phyloP scores from a whole-genome alignment of 1,284 basidiomycete genomes.

The Ustilago trichophora region DNA sequence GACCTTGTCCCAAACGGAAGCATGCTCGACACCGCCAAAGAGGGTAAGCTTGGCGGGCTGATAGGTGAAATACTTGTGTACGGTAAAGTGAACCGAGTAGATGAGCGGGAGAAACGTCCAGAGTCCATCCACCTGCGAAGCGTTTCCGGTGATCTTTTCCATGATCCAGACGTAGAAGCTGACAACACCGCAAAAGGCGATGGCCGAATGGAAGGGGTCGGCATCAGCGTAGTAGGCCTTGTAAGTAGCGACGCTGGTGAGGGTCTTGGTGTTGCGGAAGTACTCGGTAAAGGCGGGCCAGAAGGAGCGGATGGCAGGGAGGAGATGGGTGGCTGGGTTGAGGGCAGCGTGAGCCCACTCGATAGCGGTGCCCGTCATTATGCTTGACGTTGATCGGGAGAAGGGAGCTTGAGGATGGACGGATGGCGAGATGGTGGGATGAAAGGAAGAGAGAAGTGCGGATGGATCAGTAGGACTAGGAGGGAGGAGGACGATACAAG shows the following conservation, averaged over 20 bases:
- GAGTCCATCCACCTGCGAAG: slow-evolving; percentile 60
- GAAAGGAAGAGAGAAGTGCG: not conserved
- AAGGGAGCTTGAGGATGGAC: not conserved
- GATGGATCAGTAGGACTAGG: too few relatives aligned
- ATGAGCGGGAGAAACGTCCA: slow-evolving; percentile 62
- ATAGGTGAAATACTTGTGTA: slow-evolving; percentile 53
- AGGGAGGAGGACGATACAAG: not conserved
- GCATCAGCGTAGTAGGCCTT: slow-evolving; percentile 52
- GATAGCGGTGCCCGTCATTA: slow-evolving; percentile 20
- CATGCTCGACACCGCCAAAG: slow-evolving; percentile 31
- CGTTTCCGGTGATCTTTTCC: slow-evolving; percentile 61
- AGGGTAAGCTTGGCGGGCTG: slow-evolving; percentile 40
- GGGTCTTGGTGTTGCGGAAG: slow-evolving; percentile 26
- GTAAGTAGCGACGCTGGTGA: slow-evolving; percentile 35
- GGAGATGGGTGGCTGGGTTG: slow-evolving; percentile 36
- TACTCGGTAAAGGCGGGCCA: slow-evolving; percentile 27
- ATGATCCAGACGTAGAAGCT: slow-evolving; percentile 53
- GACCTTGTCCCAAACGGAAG: slow-evolving; percentile 45
- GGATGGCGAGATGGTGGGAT: slow-evolving; percentile 1
- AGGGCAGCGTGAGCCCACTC: slow-evolving; percentile 47
- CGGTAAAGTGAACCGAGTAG: slow-evolving; percentile 58
- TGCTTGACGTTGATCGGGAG: slow-evolving; percentile 1
- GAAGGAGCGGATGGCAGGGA: slow-evolving; percentile 44
- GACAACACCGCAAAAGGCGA: slow-evolving; percentile 51
- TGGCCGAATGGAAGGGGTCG: slow-evolving; percentile 54